Evolutionary conservation across 306 rosid genomes (phyloP), one percentile per base, ranked within the genome.

Genomic region (Casuarina equisetifolia): DNA sequence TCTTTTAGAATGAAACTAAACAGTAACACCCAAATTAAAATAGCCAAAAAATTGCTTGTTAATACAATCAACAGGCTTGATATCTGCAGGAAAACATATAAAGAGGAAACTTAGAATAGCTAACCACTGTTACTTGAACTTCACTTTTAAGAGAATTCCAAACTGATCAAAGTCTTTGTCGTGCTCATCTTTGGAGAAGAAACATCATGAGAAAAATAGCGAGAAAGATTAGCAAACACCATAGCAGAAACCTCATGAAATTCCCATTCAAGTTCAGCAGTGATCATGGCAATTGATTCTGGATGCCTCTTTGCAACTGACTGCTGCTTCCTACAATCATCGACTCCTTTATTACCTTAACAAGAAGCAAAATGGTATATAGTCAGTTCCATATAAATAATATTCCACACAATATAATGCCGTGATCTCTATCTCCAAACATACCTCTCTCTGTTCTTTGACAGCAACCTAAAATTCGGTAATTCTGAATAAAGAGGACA

Each of bases 121-220:
- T 39, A 74, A 62, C 73, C 44, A 57, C 70, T 66, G 70, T 86
- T 85, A 95, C 98, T 97, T 95, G 91, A 95, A 95, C 86, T 95
- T 95, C 42, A 95, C 98, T 91, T 95, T 95, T 82, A 92, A 88
- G 32, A 82, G 89, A 87, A 95, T 90, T 63, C 98, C 98, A 87
- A 62, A 95, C 80, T 85, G 92, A 83, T 89, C 93, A 6, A 90
- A 95, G 86, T 95, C 92, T 82, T 83, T 82, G 55, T 82, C 97
- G 70, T 84, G 97, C 85, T 95, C 97, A 83, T 95, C 98, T 95
- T 90, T 80, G 87, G 84, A 85, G 70, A 57, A 55, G 43, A 83
- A 82, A 72, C 79, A 71, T 59, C 49, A 32, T 42, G 67, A 52
- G 48, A 85, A 83, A 79, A 80, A 48, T 25, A 66, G 67, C 52